phyloP scores from a whole-genome alignment of 495 filamentous ascomycete genomes.

The Penicillium malachiteum region DNA sequence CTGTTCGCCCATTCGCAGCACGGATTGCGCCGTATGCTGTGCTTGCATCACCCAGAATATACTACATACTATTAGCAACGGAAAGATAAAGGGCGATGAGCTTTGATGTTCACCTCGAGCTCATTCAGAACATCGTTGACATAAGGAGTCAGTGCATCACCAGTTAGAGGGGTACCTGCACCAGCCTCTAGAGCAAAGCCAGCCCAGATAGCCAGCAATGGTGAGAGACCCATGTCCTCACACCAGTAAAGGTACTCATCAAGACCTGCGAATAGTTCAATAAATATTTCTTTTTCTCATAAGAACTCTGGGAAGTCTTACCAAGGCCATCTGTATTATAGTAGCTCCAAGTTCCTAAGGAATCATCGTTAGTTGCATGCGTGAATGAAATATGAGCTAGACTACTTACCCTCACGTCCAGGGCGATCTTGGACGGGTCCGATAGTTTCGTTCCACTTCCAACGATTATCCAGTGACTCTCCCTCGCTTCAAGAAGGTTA shows the following conservation, averaged over 20 bases:
- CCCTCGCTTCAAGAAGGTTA: slow-evolving; percentile 40
- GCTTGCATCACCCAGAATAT: slow-evolving; percentile 53
- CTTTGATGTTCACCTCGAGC: slow-evolving; percentile 41
- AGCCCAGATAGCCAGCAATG: slow-evolving; percentile 54
- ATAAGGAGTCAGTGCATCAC: slow-evolving; percentile 26
- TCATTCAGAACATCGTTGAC: slow-evolving; percentile 59
- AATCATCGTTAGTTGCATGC: neutral
- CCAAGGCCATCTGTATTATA: slow-evolving; percentile 59
- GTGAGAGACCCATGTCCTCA: slow-evolving; percentile 56
- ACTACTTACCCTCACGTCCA: slow-evolving; percentile 38
- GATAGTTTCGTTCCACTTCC: slow-evolving; percentile 66
- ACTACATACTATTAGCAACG: slow-evolving; percentile 17
- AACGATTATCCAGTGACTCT: slow-evolving; percentile 42
- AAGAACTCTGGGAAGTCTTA: neutral
- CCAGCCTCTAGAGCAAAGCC: slow-evolving; percentile 55
- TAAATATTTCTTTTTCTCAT: neutral
- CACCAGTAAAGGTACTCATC: slow-evolving; percentile 60
- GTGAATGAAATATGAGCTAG: neutral
- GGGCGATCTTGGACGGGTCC: slow-evolving; percentile 59
- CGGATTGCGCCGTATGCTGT: slow-evolving; percentile 59
- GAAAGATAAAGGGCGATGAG: neutral
- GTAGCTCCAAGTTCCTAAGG: slow-evolving; percentile 54
- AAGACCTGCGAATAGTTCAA: slow-evolving; percentile 18
- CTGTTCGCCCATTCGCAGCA: slow-evolving; percentile 53
- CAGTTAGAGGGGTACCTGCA: slow-evolving; percentile 21